Percentiles rank a stretch among this genome's conserved stretches.
Conservation (phyloP, 331 rosid genomes). For the Telfairia occidentalis region DNA sequence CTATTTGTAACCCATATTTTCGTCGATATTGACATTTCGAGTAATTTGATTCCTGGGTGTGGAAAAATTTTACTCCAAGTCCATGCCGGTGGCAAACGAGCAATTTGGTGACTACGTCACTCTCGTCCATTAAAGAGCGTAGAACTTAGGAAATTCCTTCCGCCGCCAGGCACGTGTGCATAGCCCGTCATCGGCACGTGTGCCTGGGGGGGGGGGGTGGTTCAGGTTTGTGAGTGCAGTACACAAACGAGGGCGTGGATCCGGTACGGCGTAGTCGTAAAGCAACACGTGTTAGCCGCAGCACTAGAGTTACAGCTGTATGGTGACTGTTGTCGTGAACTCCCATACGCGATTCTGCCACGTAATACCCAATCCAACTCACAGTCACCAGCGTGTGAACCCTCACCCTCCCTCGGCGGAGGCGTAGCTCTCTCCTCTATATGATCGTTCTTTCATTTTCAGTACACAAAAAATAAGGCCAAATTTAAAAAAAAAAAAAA, state of each 20-base stretch:
- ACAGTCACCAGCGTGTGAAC: background rate
- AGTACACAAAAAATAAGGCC: too few species aligned
- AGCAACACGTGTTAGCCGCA: background rate
- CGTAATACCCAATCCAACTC: background rate
- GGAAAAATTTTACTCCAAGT: background rate
- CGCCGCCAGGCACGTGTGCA: background rate
- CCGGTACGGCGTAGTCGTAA: background rate
- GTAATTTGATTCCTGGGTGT: background rate
- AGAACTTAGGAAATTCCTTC: background rate
- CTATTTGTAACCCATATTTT: background rate
- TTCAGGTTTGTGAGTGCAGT: too few species aligned
- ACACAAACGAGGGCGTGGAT: background rate
- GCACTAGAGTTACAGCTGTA: constrained; percentile 2
- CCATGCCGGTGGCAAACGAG: background rate
- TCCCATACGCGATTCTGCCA: constrained; percentile 10
- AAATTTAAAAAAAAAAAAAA: too few species aligned
- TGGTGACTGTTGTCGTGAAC: background rate
- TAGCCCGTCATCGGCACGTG: background rate
- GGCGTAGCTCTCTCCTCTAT: too few species aligned
- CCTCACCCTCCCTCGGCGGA: background rate
- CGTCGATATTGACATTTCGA: background rate
- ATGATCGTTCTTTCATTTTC: too few species aligned
- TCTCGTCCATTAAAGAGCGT: background rate
- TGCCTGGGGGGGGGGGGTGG: too few species aligned
- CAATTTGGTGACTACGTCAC: background rate